Conservation (phyloP, 2,329 filamentous ascomycete species). For the Cercospora canescens region DNA sequence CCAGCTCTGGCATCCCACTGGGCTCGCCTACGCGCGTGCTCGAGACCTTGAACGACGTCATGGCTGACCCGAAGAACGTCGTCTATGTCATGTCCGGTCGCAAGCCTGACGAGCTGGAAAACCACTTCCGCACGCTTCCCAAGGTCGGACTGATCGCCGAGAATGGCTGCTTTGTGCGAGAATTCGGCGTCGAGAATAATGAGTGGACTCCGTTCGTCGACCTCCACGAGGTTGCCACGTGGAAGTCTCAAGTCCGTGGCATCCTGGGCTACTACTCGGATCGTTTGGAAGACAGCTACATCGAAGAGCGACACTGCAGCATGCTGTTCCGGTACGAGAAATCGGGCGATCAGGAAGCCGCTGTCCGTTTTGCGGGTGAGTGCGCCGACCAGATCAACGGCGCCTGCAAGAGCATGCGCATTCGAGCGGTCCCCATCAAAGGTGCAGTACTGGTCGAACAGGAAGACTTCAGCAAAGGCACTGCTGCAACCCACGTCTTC, state of each 20-base stretch:
- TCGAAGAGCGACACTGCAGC: slow-evolving; percentile 90
- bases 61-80: slow-evolving; percentile 76
- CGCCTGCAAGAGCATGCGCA: slow-evolving; percentile 77
- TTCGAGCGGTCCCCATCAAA: slow-evolving; percentile 77
- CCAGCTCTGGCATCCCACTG: slow-evolving; percentile 79
- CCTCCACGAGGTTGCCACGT: slow-evolving; percentile 65
- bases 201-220: slow-evolving; percentile 80
- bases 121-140: slow-evolving; percentile 79
- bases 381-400: slow-evolving; percentile 96
- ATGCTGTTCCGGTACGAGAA: slow-evolving; percentile 88
- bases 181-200: slow-evolving; percentile 55
- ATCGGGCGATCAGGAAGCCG: slow-evolving; percentile 73
- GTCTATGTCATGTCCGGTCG: slow-evolving; percentile 94
- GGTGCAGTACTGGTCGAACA: slow-evolving; percentile 83
- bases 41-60: slow-evolving; percentile 77
- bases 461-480: slow-evolving; percentile 82
- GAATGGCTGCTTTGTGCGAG: slow-evolving; percentile 87
- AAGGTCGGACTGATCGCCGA: slow-evolving; percentile 89
- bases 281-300: slow-evolving; percentile 80
- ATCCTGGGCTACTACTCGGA: slow-evolving; percentile 90
- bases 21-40: slow-evolving; percentile 84
- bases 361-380: slow-evolving; percentile 78
- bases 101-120: slow-evolving; percentile 82
- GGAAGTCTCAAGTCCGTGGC: slow-evolving; percentile 80
- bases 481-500: slow-evolving; percentile 75